Base-by-base conservation (phyloP, 2,329 filamentous ascomycete genomes). In the Pleurostoma richardsiae region DNA sequence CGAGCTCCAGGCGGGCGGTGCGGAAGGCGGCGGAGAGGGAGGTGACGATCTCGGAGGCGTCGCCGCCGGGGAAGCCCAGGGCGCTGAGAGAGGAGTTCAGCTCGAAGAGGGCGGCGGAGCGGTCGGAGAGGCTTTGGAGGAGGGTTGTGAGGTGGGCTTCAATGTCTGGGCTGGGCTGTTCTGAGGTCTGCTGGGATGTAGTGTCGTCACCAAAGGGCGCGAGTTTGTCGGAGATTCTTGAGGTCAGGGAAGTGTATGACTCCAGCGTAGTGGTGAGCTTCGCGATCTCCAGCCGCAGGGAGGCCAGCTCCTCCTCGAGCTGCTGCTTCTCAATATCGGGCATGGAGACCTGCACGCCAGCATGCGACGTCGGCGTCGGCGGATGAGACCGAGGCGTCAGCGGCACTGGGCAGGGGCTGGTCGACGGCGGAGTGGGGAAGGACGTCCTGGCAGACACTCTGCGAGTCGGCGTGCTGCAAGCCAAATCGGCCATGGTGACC, bases 1-100 rank as follows among this genome's bases (percentile, higher is more conserved):
- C 81, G 3, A 84, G 72, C 53, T 84, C 80, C 0, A 83, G 64
- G 1, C 81, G 73, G 2, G 80, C 80, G 2, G 73, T 61, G 26
- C 80, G 76, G 62, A 85, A 77, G 2, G 73, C 69, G 2, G 66
- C 51, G 0, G 69, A 59, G 10, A 85, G 68, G 0, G 72, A 68
- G 2, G 65, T 50, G 6, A 83, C 56, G 47, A 77, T 71, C n/a
- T 74, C 72, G n/a, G 62, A 46, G 0, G 73, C 69, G 49, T 79
- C 73, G 5, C 54, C 50, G 1, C 74, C 72, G 0, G 65, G 57
- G 52, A 83, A 83, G 5, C 79, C 79, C 1, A 84, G 69, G 1
- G 59, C 56, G 6, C 56, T 57, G 30, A 84, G 72, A 5, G 71
- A 69, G 0, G 62, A 51, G 39, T 68, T 69, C 1, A 84, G 66